These are phyloP conservation scores for Ensete glaucum DNA, from an alignment of 176 grass and related monocot species.

Conservation along the genomic window DNA sequence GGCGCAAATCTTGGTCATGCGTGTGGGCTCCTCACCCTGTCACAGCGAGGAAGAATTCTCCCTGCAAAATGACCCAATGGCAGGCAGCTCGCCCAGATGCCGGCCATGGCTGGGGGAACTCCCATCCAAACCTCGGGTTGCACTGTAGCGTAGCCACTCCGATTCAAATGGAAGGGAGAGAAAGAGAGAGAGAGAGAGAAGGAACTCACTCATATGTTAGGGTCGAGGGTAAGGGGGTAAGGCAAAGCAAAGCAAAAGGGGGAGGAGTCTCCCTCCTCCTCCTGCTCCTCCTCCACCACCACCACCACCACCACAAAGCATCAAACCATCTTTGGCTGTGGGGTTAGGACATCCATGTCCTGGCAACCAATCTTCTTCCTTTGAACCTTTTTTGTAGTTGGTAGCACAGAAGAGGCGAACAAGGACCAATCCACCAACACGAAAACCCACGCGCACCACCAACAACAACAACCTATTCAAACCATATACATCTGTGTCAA, in stretches of 20 bases:
- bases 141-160: no score
- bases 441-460: neutral
- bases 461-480: neutral
- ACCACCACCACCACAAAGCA: no score
- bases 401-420: neutral
- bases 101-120: no score
- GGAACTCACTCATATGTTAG: no score
- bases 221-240: neutral
- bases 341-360: neutral
- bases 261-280: no score
- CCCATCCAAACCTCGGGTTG: no score
- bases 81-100: neutral
- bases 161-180: no score
- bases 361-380: neutral
- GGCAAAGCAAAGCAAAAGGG: neutral
- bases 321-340: neutral
- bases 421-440: neutral
- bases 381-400: slow-evolving; percentile 1
- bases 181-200: no score
- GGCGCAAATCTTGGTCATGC: slow-evolving; percentile 2
- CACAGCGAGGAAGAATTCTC: neutral
- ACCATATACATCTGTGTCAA: neutral
- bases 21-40: neutral
- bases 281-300: no score
- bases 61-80: neutral